These are phyloP conservation scores for Spergularia bocconei DNA, from an alignment of 148 eudicot species.

Conservation along the genomic window DNA sequence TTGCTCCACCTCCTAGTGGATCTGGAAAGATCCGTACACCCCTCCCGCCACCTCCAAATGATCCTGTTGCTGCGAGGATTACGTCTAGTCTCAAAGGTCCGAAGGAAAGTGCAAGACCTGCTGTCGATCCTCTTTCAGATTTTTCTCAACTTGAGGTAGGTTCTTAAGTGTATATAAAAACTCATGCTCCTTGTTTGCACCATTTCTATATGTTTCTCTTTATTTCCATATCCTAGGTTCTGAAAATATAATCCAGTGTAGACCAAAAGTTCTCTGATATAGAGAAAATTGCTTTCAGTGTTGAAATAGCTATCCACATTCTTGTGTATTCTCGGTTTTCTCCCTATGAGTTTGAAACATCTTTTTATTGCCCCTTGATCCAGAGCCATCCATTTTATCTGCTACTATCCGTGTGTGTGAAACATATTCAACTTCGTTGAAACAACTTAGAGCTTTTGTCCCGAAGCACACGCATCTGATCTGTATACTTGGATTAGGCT, in stretches of 20 bases:
- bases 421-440: no score
- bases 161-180: constrained; percentile 3
- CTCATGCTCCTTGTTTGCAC: background rate
- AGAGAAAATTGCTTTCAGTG: no score
- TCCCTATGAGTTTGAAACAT: background rate
- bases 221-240: background rate
- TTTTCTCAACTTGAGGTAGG: constrained; percentile 86
- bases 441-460: no score
- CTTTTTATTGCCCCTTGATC: no score
- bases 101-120: constrained; percentile 33
- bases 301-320: no score
- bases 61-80: constrained; percentile 70
- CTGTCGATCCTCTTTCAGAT: constrained; percentile 72
- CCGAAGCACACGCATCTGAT: no score
- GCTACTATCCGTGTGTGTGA: no score
- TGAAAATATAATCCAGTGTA: background rate
- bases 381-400: no score
- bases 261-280: background rate
- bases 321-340: background rate
- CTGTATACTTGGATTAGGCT: no score
- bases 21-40: constrained; percentile 65
- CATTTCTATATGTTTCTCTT: background rate
- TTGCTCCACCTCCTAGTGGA: constrained; percentile 78
- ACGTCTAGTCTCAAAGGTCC: constrained; percentile 43
- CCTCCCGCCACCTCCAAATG: constrained; percentile 98